phyloP scores from a whole-genome alignment of 2,329 filamentous ascomycete species.

The Arachnomyces sp. region DNA sequence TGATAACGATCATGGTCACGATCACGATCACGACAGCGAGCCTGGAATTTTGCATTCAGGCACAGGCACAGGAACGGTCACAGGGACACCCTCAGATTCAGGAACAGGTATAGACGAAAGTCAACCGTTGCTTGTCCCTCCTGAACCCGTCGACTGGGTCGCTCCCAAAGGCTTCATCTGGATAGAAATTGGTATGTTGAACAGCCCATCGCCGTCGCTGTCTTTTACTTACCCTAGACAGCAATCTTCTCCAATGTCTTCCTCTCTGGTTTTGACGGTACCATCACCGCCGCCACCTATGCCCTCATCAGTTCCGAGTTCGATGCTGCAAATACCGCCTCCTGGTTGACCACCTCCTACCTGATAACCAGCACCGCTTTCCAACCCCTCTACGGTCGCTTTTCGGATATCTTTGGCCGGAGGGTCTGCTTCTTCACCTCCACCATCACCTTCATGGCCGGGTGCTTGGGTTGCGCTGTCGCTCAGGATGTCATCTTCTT shows the following conservation, averaged over 20 bases:
- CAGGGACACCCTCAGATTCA: no score
- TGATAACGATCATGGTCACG: no score
- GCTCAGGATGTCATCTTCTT: slow-evolving; percentile 61
- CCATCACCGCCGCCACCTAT: slow-evolving; percentile 38
- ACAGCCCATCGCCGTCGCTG: not conserved
- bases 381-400: slow-evolving; percentile 63
- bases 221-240: slow-evolving; percentile 10
- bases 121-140: slow-evolving; percentile 17
- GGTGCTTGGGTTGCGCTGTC: slow-evolving; percentile 61
- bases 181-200: slow-evolving; percentile 44
- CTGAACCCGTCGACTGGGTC: slow-evolving; percentile 31
- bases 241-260: slow-evolving; percentile 59
- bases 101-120: slow-evolving; percentile 15
- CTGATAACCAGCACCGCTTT: slow-evolving; percentile 58
- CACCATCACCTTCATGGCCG: slow-evolving; percentile 53
- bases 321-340: slow-evolving; percentile 37
- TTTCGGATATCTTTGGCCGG: slow-evolving; percentile 62
- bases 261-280: slow-evolving; percentile 46
- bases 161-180: slow-evolving; percentile 46
- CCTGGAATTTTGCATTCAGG: slow-evolving; percentile 1
- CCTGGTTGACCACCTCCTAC: slow-evolving; percentile 52
- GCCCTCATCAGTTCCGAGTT: slow-evolving; percentile 41
- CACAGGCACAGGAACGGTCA: not conserved
- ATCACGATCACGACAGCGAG: no score
- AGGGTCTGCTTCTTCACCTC: slow-evolving; percentile 54